Conservation (phyloP, 2,329 filamentous ascomycete genomes). For the Xylaria sp. region DNA sequence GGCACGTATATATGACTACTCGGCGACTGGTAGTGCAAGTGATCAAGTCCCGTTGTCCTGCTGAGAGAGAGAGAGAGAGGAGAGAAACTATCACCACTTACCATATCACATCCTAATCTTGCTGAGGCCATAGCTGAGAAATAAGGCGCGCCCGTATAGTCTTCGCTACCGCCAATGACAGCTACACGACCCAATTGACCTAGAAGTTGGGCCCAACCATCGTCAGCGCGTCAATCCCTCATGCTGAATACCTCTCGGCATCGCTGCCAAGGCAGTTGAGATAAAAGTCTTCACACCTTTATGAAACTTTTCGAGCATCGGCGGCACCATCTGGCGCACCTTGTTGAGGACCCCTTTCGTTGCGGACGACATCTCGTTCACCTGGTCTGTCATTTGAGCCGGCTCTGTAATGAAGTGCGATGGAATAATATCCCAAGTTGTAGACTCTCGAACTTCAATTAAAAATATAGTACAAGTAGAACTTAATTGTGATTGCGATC, state of each 20-base stretch:
- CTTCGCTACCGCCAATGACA: slow-evolving; percentile 93
- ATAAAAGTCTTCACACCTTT: slow-evolving; percentile 72
- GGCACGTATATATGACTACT: not conserved
- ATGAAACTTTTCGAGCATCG: slow-evolving; percentile 94
- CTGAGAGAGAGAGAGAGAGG: no score
- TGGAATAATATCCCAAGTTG: not conserved
- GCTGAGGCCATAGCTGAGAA: slow-evolving; percentile 98
- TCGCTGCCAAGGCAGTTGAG: not conserved
- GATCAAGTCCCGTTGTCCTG: not conserved
- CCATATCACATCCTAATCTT: slow-evolving; percentile 89
- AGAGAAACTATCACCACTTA: slow-evolving; percentile 54
- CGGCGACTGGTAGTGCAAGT: not conserved
- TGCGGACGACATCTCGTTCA: slow-evolving; percentile 69
- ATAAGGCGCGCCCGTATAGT: slow-evolving; percentile 97
- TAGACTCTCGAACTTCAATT: not conserved
- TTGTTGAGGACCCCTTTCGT: slow-evolving; percentile 82
- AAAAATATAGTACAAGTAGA: not conserved
- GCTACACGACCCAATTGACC: slow-evolving; percentile 92
- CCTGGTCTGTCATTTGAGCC: slow-evolving; percentile 44
- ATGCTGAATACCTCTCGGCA: not conserved
- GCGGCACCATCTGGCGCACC: slow-evolving; percentile 90
- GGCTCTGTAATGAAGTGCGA: not conserved
- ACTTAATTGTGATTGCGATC: not conserved
- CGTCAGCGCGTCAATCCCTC: slow-evolving; percentile 32
- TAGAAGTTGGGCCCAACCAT: slow-evolving; percentile 52